phyloP scores from a whole-genome alignment of 177 flowering plant genomes.

The Telopea speciosissima region DNA sequence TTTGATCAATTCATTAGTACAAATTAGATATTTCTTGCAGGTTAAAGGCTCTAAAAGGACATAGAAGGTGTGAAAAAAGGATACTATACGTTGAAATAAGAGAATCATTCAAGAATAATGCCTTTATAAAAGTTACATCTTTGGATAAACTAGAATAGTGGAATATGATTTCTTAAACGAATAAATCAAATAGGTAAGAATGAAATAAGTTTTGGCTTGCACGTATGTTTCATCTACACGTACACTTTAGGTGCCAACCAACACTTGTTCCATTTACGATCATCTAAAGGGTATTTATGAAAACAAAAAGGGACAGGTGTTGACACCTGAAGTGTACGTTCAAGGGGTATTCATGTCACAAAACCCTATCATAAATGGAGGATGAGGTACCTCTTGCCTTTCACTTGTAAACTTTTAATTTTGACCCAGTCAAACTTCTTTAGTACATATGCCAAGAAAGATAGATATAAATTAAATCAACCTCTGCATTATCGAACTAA shows the following conservation, averaged over 20 bases:
- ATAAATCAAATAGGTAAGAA: too few species aligned
- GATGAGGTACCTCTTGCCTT: too few species aligned
- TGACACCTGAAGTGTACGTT: too few species aligned
- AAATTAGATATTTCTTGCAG: background rate
- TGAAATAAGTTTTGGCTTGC: background rate
- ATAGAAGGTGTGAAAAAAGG: too few species aligned
- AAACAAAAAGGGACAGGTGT: too few species aligned
- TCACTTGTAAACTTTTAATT: background rate
- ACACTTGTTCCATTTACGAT: too few species aligned
- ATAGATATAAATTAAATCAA: too few species aligned
- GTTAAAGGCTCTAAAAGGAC: background rate
- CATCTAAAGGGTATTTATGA: too few species aligned
- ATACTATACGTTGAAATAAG: background rate
- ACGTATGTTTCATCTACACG: too few species aligned
- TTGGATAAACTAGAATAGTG: background rate
- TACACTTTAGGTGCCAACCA: too few species aligned
- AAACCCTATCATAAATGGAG: background rate
- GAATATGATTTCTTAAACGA: too few species aligned
- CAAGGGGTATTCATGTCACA: background rate
- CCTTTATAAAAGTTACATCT: background rate
- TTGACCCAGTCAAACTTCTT: background rate
- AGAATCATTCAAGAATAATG: background rate
- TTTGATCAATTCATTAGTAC: background rate
- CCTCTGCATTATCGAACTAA: background rate
- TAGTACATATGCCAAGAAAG: background rate